Conservation (phyloP, 345 rosid species). For the Noccaea caerulescens region DNA sequence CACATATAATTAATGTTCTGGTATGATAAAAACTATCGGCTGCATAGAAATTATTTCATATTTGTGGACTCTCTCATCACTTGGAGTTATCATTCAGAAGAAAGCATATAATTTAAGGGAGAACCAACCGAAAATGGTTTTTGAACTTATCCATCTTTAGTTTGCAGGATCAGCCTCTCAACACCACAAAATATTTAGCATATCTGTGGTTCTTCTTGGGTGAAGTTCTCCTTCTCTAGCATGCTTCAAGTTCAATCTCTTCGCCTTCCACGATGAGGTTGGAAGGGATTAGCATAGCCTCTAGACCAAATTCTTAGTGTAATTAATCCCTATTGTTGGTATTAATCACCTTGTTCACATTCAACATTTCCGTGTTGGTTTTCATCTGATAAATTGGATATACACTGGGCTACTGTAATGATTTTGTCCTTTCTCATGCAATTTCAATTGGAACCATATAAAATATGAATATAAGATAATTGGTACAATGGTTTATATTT, state of each 20-base stretch:
- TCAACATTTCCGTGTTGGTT: too few relatives aligned
- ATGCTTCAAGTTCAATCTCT: not conserved
- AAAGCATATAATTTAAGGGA: not conserved
- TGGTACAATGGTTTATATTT: too few relatives aligned
- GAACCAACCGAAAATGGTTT: not conserved
- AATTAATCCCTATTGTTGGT: too few relatives aligned
- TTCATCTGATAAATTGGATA: too few relatives aligned
- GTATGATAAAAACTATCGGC: not conserved
- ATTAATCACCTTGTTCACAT: not conserved
- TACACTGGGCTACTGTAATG: too few relatives aligned
- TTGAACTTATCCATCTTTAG: slow-evolving; percentile 1
- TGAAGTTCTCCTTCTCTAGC: not conserved
- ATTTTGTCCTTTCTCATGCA: too few relatives aligned
- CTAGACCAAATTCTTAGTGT: not conserved
- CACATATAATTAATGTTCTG: not conserved
- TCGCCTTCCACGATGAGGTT: not conserved
- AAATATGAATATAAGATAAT: too few relatives aligned
- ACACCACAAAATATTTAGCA: too few relatives aligned
- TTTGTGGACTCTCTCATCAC: not conserved
- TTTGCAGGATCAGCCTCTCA: not conserved
- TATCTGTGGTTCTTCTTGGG: not conserved
- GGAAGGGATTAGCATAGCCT: not conserved
- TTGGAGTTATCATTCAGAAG: not conserved
- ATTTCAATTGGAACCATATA: too few relatives aligned
- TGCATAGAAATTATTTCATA: not conserved